Conservation (phyloP, 352 stramenopile species). For the Phytophthora sp. region DNA sequence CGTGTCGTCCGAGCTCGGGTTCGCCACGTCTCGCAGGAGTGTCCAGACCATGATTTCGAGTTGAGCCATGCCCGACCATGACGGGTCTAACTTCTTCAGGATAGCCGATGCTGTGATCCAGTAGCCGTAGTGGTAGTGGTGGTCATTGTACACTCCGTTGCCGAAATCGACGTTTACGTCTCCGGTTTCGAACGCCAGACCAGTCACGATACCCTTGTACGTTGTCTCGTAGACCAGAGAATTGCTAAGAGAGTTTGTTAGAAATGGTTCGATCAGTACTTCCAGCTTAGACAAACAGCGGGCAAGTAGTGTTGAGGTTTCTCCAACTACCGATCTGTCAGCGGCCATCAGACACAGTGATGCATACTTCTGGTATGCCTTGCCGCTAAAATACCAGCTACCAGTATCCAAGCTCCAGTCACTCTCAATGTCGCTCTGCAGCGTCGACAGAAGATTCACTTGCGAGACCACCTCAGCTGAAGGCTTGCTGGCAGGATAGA, state of each 20-base stretch:
- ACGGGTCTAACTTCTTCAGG: slow-evolving; percentile 56
- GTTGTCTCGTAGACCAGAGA: slow-evolving; percentile 60
- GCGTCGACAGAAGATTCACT: slow-evolving; percentile 20
- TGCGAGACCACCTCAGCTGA: slow-evolving; percentile 14
- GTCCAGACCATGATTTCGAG: slow-evolving; percentile 55
- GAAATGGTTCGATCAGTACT: slow-evolving; percentile 41
- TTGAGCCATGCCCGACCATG: slow-evolving; percentile 39
- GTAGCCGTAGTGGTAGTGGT: slow-evolving; percentile 80
- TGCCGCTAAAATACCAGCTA: slow-evolving; percentile 72
- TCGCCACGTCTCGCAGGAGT: slow-evolving; percentile 64
- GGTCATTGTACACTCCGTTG: slow-evolving; percentile 75
- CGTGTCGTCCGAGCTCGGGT: slow-evolving; percentile 48
- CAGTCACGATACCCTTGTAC: slow-evolving; percentile 56
- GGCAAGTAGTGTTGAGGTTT: slow-evolving; percentile 22
- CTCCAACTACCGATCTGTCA: slow-evolving; percentile 40
- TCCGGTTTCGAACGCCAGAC: slow-evolving; percentile 34
- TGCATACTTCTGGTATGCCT: slow-evolving; percentile 69
- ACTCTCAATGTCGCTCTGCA: slow-evolving; percentile 50
- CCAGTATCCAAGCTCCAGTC: slow-evolving; percentile 46
- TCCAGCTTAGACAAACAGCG: slow-evolving; percentile 23
- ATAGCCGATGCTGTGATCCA: too few relatives aligned
- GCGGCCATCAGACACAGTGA: slow-evolving; percentile 62
- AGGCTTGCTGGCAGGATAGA: slow-evolving; percentile 42
- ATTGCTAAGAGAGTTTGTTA: slow-evolving; percentile 39
- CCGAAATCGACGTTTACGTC: too few relatives aligned